Evolutionary conservation across 352 stramenopile species (phyloP).

Genomic region (Phytophthora cactorum): DNA sequence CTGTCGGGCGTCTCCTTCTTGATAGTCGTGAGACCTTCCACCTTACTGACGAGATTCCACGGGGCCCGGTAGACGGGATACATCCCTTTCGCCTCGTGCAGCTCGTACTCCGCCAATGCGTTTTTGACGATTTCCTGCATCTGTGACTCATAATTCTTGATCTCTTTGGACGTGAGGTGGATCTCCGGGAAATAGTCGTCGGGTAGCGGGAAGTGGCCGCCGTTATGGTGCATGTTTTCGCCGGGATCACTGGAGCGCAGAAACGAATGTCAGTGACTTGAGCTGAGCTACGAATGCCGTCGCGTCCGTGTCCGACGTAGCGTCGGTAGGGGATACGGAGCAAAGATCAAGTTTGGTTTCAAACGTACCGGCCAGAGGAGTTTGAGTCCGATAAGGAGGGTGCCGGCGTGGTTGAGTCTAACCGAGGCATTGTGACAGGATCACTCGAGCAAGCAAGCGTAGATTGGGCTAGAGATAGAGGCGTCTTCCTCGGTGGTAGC

Average conservation of each 20-base stretch:
- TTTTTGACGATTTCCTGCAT: constrained; percentile 50
- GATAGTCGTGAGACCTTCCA: constrained; percentile 49
- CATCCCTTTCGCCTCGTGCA: constrained; percentile 43
- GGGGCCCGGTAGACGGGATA: constrained; percentile 37
- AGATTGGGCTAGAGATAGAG: constrained; percentile 1
- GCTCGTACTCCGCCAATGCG: constrained; percentile 46
- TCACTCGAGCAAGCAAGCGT: background rate
- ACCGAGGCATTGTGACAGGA: constrained; percentile 18
- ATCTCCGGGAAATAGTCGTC: constrained; percentile 51
- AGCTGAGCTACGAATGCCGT: background rate
- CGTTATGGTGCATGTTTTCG: constrained; percentile 32
- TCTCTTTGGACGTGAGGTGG: constrained; percentile 33
- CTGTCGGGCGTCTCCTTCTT: constrained; percentile 37
- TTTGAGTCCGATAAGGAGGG: constrained; percentile 26
- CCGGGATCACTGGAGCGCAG: constrained; percentile 9
- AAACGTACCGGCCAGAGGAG: constrained; percentile 29
- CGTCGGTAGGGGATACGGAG: constrained; percentile 6
- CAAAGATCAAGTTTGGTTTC: background rate
- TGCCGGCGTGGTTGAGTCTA: constrained; percentile 1
- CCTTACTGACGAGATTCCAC: constrained; percentile 43
- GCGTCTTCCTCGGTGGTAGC: background rate
- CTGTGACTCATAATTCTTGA: constrained; percentile 40
- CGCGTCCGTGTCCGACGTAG: background rate
- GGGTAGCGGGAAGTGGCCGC: constrained; percentile 46
- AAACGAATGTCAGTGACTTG: constrained; percentile 8